Base-by-base conservation (phyloP, 2,329 filamentous ascomycete species). In the Trichocomaceae sp. region DNA sequence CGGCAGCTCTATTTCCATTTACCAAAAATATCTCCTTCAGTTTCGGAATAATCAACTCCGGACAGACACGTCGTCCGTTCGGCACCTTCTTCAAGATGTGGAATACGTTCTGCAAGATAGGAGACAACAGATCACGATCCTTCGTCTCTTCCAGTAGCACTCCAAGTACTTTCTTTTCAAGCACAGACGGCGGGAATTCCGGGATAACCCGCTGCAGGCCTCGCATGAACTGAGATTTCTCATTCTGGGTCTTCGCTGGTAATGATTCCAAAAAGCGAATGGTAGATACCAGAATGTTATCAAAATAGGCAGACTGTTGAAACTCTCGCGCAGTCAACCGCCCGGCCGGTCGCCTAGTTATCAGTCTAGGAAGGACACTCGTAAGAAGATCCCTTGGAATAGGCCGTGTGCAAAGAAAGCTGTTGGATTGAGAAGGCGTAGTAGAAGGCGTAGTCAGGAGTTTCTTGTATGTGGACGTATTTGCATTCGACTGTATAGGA, bases 221-320 rank as follows among this genome's bases (percentile, higher is more conserved):
- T 53, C 90, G 84, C 80, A 99, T 83, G 68, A 99, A 99, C 56
- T 90, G 86, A 6, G 86, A 81, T 69, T 99, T 99, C 66, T 99
- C 93, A 59, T 83, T 88, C 0, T 88, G 81, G 1, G 90, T 96
- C 74, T 99, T 99, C 33, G 89, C 88, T 0, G 93, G 92, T 57
- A 99, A 83, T 0, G 85, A 82, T 63, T 99, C 93, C 23, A 99
- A 77, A 66, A 99, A 99, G 12, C 93, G 88, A 59, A 99, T 96
- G 0, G 93, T 96, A 0, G 91, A 96, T 20, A 99, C 90, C 4
- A 99, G 78, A 46, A 97, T 88, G 65, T 97, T 99, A 72, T 99
- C 90, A 68, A 99, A 99, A 68, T 95, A 99, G 61, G 89, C 85
- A 65, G 90, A 95, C 69, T 96, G 84, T 67, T 99, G 93, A 62